These are phyloP conservation scores for Chenopodium quinoa DNA, from an alignment of 148 eudicot species.

Conservation along the genomic window DNA sequence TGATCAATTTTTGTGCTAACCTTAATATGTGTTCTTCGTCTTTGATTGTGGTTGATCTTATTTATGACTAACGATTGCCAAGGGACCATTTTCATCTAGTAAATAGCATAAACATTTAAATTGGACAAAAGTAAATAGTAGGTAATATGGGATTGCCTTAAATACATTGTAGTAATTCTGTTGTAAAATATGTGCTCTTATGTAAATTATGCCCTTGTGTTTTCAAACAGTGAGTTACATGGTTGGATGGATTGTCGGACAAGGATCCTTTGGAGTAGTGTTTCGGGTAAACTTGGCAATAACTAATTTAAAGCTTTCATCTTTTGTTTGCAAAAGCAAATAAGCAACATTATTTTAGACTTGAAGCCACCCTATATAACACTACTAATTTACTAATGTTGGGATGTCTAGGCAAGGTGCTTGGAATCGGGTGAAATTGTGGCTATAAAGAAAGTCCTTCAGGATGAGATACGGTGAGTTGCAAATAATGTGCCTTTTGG, in stretches of 20 bases:
- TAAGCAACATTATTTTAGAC: no score
- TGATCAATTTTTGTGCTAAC: no score
- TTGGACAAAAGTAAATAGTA: constrained; percentile 26
- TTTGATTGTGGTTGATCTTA: no score
- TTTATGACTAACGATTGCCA: no score
- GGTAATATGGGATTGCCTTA: constrained; percentile 35
- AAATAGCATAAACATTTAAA: no score
- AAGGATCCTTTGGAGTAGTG: constrained; percentile 88
- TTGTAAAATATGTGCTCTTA: background rate
- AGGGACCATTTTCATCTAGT: no score
- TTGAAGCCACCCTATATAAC: background rate
- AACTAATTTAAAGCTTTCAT: background rate
- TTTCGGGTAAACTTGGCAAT: constrained; percentile 52
- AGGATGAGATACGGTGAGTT: constrained; percentile 84
- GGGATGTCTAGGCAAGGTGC: constrained; percentile 55
- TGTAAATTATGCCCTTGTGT: background rate
- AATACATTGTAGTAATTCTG: background rate
- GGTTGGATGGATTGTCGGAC: constrained; percentile 88
- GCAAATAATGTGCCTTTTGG: constrained; percentile 73
- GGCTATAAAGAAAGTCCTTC: constrained; percentile 74
- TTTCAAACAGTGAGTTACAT: constrained; percentile 78
- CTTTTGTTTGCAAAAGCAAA: constrained; percentile 6
- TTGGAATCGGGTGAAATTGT: constrained; percentile 75
- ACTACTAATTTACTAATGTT: background rate
- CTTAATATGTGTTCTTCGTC: no score